These are phyloP conservation scores for Primulina huaijiensis DNA, from an alignment of 257 asterid genomes.

Conservation along the genomic window DNA sequence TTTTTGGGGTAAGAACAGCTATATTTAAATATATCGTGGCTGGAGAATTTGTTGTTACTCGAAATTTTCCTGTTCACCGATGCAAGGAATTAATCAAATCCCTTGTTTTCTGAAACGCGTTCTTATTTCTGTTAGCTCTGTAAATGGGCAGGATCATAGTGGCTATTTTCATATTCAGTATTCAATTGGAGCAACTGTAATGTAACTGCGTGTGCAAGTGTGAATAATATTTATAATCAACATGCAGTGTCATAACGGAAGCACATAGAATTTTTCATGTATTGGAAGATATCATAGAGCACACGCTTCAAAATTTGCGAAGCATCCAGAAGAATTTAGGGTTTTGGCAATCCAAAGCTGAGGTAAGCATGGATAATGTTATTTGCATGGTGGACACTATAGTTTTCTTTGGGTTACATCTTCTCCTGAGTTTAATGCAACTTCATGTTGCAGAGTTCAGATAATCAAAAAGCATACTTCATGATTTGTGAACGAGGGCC, in stretches of 20 bases:
- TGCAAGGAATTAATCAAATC: not conserved
- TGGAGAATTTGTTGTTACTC: slow-evolving; percentile 1
- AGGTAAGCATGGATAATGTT: slow-evolving; percentile 48
- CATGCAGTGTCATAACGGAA: slow-evolving; percentile 55
- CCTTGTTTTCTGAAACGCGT: not conserved
- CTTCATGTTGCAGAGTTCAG: slow-evolving; percentile 60
- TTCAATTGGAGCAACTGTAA: slow-evolving; percentile 1
- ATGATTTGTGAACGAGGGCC: slow-evolving; percentile 95
- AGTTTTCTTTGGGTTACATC: slow-evolving; percentile 3
- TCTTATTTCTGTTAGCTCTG: slow-evolving; percentile 2
- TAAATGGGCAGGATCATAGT: slow-evolving; percentile 8
- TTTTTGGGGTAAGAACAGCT: slow-evolving; percentile 1
- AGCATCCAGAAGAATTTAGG: slow-evolving; percentile 67
- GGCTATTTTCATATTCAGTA: not conserved
- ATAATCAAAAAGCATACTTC: slow-evolving; percentile 74
- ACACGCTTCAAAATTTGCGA: slow-evolving; percentile 66
- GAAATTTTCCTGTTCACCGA: not conserved
- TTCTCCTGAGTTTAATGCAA: slow-evolving; percentile 14
- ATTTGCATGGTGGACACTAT: slow-evolving; percentile 23
- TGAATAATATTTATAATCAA: slow-evolving; percentile 24
- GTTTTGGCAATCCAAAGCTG: slow-evolving; percentile 86
- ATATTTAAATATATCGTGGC: not conserved
- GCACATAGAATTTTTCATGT: slow-evolving; percentile 46
- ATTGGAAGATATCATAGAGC: slow-evolving; percentile 80
- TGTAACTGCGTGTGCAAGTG: slow-evolving; percentile 11